Base-by-base conservation (phyloP, 2,329 filamentous ascomycete genomes). In the Fusarium penzigii region DNA sequence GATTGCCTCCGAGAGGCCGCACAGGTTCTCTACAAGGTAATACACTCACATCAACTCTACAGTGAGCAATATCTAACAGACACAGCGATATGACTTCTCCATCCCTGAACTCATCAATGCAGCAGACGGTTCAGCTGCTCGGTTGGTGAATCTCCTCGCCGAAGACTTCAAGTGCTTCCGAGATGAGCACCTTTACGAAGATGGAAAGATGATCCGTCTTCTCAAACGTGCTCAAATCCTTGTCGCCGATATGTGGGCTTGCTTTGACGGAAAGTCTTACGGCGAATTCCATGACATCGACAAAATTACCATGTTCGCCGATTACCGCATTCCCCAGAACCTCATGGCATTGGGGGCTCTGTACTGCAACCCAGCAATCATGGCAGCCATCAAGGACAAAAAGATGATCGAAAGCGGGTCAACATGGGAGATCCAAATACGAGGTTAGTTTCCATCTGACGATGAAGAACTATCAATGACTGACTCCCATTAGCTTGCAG, bases 291-390 rank as follows among this genome's bases (percentile, higher is more conserved):
- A 84, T 51, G 94, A 99, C 68, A 96, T 99, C 63, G 88, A 94
- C 73, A 91, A 92, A 69, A 88, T 99, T 65, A 99, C 94, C 55
- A 97, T 97, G 87, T 99, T 99, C 76, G 92, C 94, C 67, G 94
- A 99, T 75, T 99, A 99, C 69, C 88, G 94, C 41, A 88, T 99
- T 48, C 95, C 95, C 13, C 94, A 99, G 74, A 94, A 97, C 62
- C 81, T 99, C 34, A 85, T 92, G 64, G 85, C 85, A 10, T 78
- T 97, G 42, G 89, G 90, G 16, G 93, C 92, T 52, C 75, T 99
- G 45, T 85, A 83, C 64, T 97, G 94, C 72, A 92, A 89, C 58
- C 94, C 94, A 0, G 81, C 86, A 1, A 75, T 99, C 42, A 86
- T 92, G 46, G 78, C 81, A 34, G 81, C 86, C 14, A 87, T 99